These are phyloP conservation scores for Cutaneotrichosporon mucoides DNA, from an alignment of 1,284 basidiomycete species.

Conservation along the genomic window DNA sequence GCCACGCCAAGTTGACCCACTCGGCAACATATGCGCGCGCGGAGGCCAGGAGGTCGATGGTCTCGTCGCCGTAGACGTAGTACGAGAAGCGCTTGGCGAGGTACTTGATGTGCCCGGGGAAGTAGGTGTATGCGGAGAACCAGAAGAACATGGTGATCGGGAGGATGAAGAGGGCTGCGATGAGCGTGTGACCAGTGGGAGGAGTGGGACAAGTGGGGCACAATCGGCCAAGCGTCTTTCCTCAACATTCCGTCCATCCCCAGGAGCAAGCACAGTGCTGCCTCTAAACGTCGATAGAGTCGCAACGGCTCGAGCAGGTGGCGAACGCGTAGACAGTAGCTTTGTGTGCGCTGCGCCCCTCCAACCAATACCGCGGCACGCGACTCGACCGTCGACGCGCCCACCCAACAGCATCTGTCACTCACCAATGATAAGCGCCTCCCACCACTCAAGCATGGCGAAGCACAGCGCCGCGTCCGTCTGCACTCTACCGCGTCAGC, in stretches of 20 bases:
- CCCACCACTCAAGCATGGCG: conserved; percentile 48
- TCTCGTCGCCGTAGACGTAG: conserved; percentile 49
- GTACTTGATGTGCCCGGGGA: conserved; percentile 45
- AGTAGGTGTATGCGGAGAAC: conserved; percentile 46
- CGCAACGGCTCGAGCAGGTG: too few relatives aligned
- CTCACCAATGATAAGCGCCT: conserved; percentile 42
- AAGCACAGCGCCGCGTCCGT: conserved; percentile 42
- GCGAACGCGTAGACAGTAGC: too few relatives aligned
- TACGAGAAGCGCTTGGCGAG: conserved; percentile 46
- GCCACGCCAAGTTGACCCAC: conserved; percentile 15
- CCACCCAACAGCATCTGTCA: background rate
- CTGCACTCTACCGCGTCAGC: conserved; percentile 28
- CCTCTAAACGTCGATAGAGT: too few relatives aligned
- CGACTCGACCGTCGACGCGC: too few relatives aligned
- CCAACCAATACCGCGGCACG: too few relatives aligned
- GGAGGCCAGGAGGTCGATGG: conserved; percentile 11
- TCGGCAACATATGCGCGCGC: conserved; percentile 9
- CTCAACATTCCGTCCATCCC: too few relatives aligned
- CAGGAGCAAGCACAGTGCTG: too few relatives aligned
- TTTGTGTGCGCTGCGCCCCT: too few relatives aligned
- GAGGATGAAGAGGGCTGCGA: conserved; percentile 33
- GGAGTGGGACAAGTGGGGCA: background rate
- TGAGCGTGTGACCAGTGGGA: background rate
- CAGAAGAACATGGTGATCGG: conserved; percentile 44
- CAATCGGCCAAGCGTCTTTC: background rate